Base-by-base conservation (phyloP, 2,329 filamentous ascomycete genomes). In the Epichloe festucae region DNA sequence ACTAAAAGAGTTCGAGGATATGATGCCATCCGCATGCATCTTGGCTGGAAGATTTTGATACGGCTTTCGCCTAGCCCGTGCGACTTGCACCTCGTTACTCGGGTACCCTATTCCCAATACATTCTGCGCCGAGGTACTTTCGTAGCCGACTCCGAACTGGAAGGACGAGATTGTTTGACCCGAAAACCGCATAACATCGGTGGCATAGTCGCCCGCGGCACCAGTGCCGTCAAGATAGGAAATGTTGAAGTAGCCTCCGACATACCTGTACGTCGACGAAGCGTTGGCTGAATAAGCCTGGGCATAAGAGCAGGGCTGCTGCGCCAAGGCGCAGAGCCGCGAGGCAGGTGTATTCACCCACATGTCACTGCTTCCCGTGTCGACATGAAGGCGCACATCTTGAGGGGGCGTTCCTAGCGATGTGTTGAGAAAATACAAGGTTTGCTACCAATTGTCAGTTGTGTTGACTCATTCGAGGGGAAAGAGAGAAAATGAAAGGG, bases 61-160 rank as follows among this genome's bases (percentile, higher is more conserved):
- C 0, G 77, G 52, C 4, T 67, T 53, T 52, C 71, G 66, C 5
- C 75, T 72, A 8, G 73, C 76, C 56, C 78, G 73, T 49, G 75
- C 75, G 45, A 86, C 79, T 58, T 84, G 80, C 12, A 85, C 87
- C 68, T 96, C 90, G 64, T 94, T 93, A 56, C 75, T 65, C 0
- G 76, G 64, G 64, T 95, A 96, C 6, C 90, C 90, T 55, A 97
- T 85, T 17, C 90, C 90, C 19, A 96, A 67, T 42, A 97, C 88
- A 40, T 87, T 87, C 65, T 94, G 79, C 50, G 67, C 55, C 6
- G 78, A 77, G 8, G 71, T 69, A 63, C 76, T 81, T 7, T 62
- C 62, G 62, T 89, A 88, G 42, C 85, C 86, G 55, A 90, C 73
- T 54, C 85, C 86, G 59, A 90, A 87, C 60, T 89, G 84, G 51